phyloP scores from a whole-genome alignment of 805 yeast species.

The Cyberlindnera maclurae region DNA sequence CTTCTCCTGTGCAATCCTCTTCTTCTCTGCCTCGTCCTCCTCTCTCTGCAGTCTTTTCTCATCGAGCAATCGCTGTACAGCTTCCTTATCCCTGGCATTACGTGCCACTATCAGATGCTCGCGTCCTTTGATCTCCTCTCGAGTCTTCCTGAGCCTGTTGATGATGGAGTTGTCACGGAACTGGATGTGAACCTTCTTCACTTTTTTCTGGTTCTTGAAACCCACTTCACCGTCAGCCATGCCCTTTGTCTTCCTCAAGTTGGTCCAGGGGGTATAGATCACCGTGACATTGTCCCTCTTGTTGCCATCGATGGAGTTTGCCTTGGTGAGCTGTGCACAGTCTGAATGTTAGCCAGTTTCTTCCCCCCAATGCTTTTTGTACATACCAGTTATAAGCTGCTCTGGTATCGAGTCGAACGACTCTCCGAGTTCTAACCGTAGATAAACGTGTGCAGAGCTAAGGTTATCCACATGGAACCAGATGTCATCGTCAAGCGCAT shows the following conservation, averaged over 20 bases:
- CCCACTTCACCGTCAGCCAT: constrained; percentile 80
- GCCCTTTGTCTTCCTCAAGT: constrained; percentile 55
- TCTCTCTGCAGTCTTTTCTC: constrained; percentile 20
- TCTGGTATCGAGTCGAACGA: constrained; percentile 43
- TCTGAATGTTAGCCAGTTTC: constrained; percentile 21
- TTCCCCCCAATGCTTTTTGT: too few species aligned
- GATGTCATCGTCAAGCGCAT: constrained; percentile 57
- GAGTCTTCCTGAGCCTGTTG: constrained; percentile 59
- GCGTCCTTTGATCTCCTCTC: constrained; percentile 39
- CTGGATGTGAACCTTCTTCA: constrained; percentile 45
- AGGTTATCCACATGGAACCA: constrained; percentile 81
- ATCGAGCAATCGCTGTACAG: constrained; percentile 15
- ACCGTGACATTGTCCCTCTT: constrained; percentile 60
- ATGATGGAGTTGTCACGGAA: constrained; percentile 52
- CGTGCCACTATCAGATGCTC: constrained; percentile 28
- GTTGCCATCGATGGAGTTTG: constrained; percentile 71
- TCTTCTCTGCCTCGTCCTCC: constrained; percentile 29
- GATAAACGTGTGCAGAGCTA: constrained; percentile 72
- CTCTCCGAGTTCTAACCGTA: constrained; percentile 45
- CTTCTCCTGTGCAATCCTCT: constrained; percentile 31
- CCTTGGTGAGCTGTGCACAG: constrained; percentile 68
- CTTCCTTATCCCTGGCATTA: constrained; percentile 33
- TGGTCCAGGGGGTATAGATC: constrained; percentile 68
- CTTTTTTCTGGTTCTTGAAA: constrained; percentile 51
- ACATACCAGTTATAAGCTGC: constrained; percentile 37